A percentile compares a stretch with the other conserved stretches of the same genome.
These are phyloP conservation scores for Calendula officinalis DNA, from an alignment of 129 eudicot genomes.

Conservation along the genomic window DNA sequence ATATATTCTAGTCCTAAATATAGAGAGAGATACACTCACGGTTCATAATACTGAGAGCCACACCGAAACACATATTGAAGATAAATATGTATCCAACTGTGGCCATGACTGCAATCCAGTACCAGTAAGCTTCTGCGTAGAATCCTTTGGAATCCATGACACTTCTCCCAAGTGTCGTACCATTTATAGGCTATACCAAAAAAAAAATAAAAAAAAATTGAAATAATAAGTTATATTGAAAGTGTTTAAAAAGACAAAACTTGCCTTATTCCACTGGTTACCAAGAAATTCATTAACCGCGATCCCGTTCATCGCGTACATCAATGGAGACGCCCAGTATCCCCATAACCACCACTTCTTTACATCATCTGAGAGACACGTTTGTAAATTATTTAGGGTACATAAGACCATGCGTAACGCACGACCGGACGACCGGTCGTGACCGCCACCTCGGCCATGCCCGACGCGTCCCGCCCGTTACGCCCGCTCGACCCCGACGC, in stretches of 20 bases:
- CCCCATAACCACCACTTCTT: conserved; percentile 63
- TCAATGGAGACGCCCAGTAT: conserved; percentile 60
- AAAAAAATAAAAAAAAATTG: background rate
- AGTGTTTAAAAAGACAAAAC: background rate
- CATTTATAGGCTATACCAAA: conserved; percentile 15
- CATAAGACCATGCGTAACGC: too few relatives aligned
- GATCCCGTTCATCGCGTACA: conserved; percentile 59
- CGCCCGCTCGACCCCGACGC: too few relatives aligned
- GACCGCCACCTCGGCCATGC: too few relatives aligned
- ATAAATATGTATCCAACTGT: conserved; percentile 49
- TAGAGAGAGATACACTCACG: conserved; percentile 41
- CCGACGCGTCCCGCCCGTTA: too few relatives aligned
- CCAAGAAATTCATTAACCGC: conserved; percentile 56
- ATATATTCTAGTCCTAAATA: background rate
- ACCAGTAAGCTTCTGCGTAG: conserved; percentile 62
- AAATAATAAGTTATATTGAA: background rate
- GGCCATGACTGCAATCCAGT: conserved; percentile 61
- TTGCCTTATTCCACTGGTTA: conserved; percentile 49
- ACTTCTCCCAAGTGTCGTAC: conserved; percentile 38
- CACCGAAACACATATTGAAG: conserved; percentile 43
- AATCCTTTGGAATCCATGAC: conserved; percentile 57
- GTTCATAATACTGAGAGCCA: conserved; percentile 49
- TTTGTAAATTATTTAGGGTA: too few relatives aligned
- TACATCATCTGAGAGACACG: conserved; percentile 32
- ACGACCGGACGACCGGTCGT: too few relatives aligned